Evolutionary conservation across 495 filamentous ascomycete species (phyloP).

Genomic region (Letharia columbiana): DNA sequence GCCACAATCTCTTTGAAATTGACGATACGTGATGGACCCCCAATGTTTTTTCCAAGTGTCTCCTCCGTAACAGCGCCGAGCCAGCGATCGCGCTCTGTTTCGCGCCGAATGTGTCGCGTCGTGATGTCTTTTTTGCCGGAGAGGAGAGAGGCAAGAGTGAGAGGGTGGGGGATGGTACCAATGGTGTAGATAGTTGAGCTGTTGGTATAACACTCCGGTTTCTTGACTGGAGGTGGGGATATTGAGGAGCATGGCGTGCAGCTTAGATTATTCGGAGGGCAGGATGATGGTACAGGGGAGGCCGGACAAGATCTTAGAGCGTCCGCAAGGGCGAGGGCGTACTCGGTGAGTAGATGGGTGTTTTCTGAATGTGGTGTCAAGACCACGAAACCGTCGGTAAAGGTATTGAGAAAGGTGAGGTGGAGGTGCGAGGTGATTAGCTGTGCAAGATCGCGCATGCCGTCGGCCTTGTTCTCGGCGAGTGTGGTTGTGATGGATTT

Average conservation of each 20-base stretch:
- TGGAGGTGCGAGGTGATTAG: conserved; percentile 86
- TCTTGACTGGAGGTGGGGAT: conserved; percentile 48
- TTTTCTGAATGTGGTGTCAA: conserved; percentile 67
- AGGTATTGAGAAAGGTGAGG: conserved; percentile 72
- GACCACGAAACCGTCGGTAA: conserved; percentile 64
- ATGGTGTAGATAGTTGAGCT: conserved; percentile 64
- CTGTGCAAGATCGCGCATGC: conserved; percentile 53
- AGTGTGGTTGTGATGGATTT: conserved; percentile 55
- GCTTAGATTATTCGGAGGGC: conserved; percentile 67
- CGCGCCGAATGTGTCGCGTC: conserved; percentile 60
- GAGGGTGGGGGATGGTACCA: conserved; percentile 83
- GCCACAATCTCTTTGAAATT: conserved; percentile 79
- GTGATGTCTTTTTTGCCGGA: conserved; percentile 46
- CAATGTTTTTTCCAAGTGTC: conserved; percentile 50
- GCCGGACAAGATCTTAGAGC: conserved; percentile 64
- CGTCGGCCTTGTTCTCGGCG: conserved; percentile 42
- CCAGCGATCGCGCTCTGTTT: conserved; percentile 76
- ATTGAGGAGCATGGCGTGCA: conserved; percentile 65
- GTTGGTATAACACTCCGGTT: conserved; percentile 51
- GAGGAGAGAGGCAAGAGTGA: conserved; percentile 61
- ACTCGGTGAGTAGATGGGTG: conserved; percentile 60
- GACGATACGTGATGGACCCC: conserved; percentile 54
- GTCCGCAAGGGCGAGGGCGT: conserved; percentile 60
- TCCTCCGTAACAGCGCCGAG: conserved; percentile 61
- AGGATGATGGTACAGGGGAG: conserved; percentile 63